Evolutionary conservation across 2,329 filamentous ascomycete species (phyloP).

Genomic region (Penicillium sp.): DNA sequence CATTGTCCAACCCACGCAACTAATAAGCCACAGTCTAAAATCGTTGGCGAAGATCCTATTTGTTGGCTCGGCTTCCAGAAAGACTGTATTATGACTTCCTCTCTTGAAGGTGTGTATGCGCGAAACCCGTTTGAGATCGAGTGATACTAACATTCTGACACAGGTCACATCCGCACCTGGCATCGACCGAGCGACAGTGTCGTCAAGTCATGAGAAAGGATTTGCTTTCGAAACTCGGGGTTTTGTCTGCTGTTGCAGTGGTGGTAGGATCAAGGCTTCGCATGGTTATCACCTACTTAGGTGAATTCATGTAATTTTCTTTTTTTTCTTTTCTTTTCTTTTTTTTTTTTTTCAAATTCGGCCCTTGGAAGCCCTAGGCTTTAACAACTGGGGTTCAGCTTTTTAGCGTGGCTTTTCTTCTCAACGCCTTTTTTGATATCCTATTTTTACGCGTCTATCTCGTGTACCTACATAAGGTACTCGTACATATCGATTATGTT

Average conservation of each 20-base stretch:
- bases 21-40: constrained; percentile 62
- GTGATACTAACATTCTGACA: constrained; percentile 17
- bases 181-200: constrained; percentile 57
- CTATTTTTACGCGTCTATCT: background rate
- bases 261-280: background rate
- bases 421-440: background rate
- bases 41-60: constrained; percentile 79
- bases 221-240: background rate
- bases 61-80: constrained; percentile 93
- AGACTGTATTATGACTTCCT: constrained; percentile 88
- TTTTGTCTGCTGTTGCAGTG: background rate
- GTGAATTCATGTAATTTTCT: background rate
- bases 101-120: constrained; percentile 70
- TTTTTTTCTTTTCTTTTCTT: too few species aligned
- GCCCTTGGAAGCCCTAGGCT: background rate
- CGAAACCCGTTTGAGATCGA: background rate
- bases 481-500: background rate
- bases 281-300: background rate
- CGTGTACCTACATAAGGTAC: background rate
- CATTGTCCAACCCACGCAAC: background rate
- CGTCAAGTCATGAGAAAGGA: constrained; percentile 21
- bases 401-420: background rate
- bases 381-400: background rate
- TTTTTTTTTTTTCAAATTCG: background rate
- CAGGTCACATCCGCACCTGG: constrained; percentile 76